A percentile compares a stretch with the other conserved stretches of the same genome.
Evolutionary conservation across 495 filamentous ascomycete genomes (phyloP).

Genomic region (Neurospora sp.): DNA sequence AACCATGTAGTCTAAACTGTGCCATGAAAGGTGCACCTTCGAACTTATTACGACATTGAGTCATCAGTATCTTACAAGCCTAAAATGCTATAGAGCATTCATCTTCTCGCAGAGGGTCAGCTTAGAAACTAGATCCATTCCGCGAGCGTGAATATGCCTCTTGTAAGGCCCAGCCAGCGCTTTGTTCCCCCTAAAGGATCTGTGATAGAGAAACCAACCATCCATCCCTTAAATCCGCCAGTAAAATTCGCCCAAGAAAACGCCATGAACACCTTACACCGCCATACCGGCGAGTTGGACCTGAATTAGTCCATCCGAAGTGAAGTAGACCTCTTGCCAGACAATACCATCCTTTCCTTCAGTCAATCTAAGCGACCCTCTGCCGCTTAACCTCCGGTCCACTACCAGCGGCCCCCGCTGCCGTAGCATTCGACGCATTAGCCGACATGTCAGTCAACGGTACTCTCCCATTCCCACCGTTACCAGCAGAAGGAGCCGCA

Average conservation of each 20-base stretch:
- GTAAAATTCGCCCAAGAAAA: background rate
- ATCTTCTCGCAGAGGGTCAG: too few relatives aligned
- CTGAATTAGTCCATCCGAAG: background rate
- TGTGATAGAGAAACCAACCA: too few relatives aligned
- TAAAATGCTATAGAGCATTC: too few relatives aligned
- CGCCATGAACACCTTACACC: background rate
- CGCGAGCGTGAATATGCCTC: too few relatives aligned
- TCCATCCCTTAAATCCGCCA: too few relatives aligned
- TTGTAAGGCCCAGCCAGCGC: too few relatives aligned
- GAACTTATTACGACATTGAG: too few relatives aligned
- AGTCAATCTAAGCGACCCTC: constrained; percentile 20
- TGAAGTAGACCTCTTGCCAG: background rate
- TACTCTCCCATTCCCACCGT: constrained; percentile 9
- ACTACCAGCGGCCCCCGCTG: background rate
- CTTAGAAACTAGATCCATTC: too few relatives aligned
- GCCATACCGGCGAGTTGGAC: background rate
- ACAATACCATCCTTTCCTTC: background rate
- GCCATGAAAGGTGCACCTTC: too few relatives aligned
- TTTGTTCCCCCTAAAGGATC: too few relatives aligned
- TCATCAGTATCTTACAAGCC: too few relatives aligned
- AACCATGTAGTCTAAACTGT: too few relatives aligned
- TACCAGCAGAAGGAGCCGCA: background rate
- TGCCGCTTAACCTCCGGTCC: constrained; percentile 33
- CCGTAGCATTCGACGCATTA: constrained; percentile 14
- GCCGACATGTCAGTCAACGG: constrained; percentile 31